A percentile compares a stretch with the other conserved stretches of the same genome.
These are phyloP conservation scores for Solanum paucissectum DNA, from an alignment of 257 asterid species.

Conservation along the genomic window DNA sequence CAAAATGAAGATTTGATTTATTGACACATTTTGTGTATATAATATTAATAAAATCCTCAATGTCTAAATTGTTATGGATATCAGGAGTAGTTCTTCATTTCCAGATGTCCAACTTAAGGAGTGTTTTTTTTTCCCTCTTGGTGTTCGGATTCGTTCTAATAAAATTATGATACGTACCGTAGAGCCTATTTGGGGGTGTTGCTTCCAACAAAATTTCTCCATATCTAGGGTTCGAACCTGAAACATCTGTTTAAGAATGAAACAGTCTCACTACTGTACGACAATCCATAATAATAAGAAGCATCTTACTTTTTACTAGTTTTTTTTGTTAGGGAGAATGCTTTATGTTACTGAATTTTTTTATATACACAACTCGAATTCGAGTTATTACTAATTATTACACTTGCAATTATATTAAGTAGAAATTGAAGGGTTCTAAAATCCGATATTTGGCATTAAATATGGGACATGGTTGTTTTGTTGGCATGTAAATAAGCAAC, in stretches of 20 bases:
- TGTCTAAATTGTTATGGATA: not conserved
- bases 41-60: not conserved
- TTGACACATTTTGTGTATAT: not conserved
- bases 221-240: accelerated
- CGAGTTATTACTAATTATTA: not conserved
- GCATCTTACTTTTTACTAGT: not conserved
- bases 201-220: not conserved
- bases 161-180: too few species aligned
- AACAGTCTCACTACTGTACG: too few species aligned
- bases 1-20: not conserved
- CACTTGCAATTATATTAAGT: not conserved
- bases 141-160: too few species aligned
- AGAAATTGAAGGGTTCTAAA: not conserved
- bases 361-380: not conserved
- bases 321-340: not conserved
- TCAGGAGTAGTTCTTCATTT: not conserved
- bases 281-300: too few species aligned
- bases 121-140: too few species aligned
- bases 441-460: not conserved
- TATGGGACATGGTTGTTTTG: not conserved
- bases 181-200: not conserved
- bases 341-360: not conserved
- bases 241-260: too few species aligned
- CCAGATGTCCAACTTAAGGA: not conserved
- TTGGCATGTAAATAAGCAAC: not conserved